Percentiles rank a stretch among this genome's conserved stretches.
These are phyloP conservation scores for Aspergillus cristatus DNA, from an alignment of 495 filamentous ascomycete genomes.

Conservation along the genomic window DNA sequence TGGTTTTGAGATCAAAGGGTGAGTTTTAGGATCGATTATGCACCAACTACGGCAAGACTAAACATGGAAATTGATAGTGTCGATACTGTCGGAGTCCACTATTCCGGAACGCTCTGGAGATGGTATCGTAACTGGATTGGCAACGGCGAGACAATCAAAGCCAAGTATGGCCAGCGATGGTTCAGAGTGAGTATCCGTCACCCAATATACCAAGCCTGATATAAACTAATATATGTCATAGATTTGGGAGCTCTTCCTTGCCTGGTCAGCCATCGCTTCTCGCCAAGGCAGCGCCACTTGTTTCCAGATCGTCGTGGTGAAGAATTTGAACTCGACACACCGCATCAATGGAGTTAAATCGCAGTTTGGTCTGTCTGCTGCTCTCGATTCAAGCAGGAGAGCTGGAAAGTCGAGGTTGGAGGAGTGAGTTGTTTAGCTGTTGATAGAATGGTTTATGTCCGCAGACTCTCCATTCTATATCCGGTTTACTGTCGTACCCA, in stretches of 20 bases:
- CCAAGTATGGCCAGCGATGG: slow-evolving; percentile 44
- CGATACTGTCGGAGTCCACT: slow-evolving; percentile 48
- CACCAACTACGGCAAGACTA: too few relatives aligned
- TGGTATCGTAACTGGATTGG: slow-evolving; percentile 50
- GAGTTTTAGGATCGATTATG: too few relatives aligned
- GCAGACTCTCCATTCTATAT: too few relatives aligned
- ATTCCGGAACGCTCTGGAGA: slow-evolving; percentile 46
- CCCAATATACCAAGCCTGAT: not conserved
- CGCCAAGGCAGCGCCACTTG: slow-evolving; percentile 22
- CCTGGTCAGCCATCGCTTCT: slow-evolving; percentile 22
- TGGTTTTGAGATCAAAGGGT: slow-evolving; percentile 52
- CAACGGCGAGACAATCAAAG: slow-evolving; percentile 40
- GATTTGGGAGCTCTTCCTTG: slow-evolving; percentile 27
- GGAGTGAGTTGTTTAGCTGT: too few relatives aligned
- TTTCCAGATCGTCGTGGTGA: slow-evolving; percentile 22
- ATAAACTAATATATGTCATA: slow-evolving; percentile 3
- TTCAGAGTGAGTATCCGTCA: slow-evolving; percentile 35
- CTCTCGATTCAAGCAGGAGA: slow-evolving; percentile 13
- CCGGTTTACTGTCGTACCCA: too few relatives aligned
- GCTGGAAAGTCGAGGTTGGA: slow-evolving; percentile 14
- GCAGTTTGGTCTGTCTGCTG: slow-evolving; percentile 18
- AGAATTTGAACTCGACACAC: slow-evolving; percentile 23
- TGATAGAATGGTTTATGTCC: too few relatives aligned
- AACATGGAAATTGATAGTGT: slow-evolving; percentile 14
- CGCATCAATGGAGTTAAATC: slow-evolving; percentile 15